These are phyloP conservation scores for Podospora tetraspora DNA, from an alignment of 495 filamentous ascomycete species.

Conservation along the genomic window DNA sequence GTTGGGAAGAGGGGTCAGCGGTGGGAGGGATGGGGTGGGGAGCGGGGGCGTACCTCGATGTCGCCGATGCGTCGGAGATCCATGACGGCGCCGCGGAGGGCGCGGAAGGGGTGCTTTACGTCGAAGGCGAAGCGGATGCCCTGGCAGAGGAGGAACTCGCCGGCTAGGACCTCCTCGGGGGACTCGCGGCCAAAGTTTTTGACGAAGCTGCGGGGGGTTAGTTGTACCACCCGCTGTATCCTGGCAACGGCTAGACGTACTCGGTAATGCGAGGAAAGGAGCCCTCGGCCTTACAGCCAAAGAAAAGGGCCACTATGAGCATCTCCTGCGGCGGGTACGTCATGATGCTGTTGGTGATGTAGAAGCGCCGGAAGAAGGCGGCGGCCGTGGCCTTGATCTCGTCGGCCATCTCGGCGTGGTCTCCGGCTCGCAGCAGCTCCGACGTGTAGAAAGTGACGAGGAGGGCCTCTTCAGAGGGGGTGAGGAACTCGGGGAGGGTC, in stretches of 20 bases:
- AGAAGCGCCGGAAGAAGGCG: constrained; percentile 90
- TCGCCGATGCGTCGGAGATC: constrained; percentile 57
- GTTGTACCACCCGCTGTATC: not conserved
- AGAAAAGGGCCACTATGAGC: constrained; percentile 79
- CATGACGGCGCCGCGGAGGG: constrained; percentile 78
- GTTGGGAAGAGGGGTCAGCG: constrained; percentile 21
- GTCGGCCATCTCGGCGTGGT: constrained; percentile 70
- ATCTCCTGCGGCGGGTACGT: constrained; percentile 88
- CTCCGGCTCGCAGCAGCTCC: constrained; percentile 66
- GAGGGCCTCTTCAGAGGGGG: constrained; percentile 71
- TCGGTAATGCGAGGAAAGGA: constrained; percentile 65
- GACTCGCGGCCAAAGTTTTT: constrained; percentile 51
- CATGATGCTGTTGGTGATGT: constrained; percentile 88
- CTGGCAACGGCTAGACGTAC: constrained; percentile 36
- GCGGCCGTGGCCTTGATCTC: constrained; percentile 86
- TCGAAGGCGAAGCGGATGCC: constrained; percentile 92
- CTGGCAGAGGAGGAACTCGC: constrained; percentile 87
- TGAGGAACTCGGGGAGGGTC: constrained; percentile 62
- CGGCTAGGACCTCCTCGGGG: constrained; percentile 69
- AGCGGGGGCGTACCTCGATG: constrained; percentile 27
- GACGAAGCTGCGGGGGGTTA: constrained; percentile 41
- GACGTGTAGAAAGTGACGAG: constrained; percentile 77
- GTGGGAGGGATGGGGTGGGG: constrained; percentile 10
- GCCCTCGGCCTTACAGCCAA: constrained; percentile 87
- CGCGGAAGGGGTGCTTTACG: constrained; percentile 84